Percentiles rank a stretch among this genome's conserved stretches.
Conservation (phyloP, 805 yeast species). For the Candida chauliodis region DNA sequence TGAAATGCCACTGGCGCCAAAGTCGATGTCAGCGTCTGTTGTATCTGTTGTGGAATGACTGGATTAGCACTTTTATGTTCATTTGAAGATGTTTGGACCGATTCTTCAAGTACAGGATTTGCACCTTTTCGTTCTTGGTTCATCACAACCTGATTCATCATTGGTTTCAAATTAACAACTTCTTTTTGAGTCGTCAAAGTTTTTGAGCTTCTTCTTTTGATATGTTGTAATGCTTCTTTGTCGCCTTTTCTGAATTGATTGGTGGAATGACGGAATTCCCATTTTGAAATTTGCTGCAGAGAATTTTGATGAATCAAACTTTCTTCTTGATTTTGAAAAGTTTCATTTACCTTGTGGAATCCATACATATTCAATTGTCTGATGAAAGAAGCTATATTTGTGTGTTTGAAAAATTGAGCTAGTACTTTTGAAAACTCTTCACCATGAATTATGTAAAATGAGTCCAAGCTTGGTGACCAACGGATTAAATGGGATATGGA, state of each 20-base stretch:
- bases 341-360: slow-evolving; percentile 42
- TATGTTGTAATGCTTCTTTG: slow-evolving; percentile 63
- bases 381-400: slow-evolving; percentile 42
- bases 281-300: slow-evolving; percentile 20
- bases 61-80: slow-evolving; percentile 10
- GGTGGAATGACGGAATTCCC: slow-evolving; percentile 90
- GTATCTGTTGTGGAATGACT: slow-evolving; percentile 6
- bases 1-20: slow-evolving; percentile 9
- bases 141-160: neutral
- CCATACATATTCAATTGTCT: slow-evolving; percentile 46
- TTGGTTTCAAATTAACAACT: slow-evolving; percentile 31
- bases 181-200: slow-evolving; percentile 37
- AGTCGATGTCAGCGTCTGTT: slow-evolving; percentile 1
- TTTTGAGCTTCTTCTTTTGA: slow-evolving; percentile 68
- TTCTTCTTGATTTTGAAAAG: slow-evolving; percentile 24
- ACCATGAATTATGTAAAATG: slow-evolving; percentile 78
- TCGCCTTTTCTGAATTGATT: slow-evolving; percentile 81
- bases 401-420: slow-evolving; percentile 48
- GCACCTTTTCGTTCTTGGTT: neutral
- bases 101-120: neutral
- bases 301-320: slow-evolving; percentile 5
- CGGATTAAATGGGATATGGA: slow-evolving; percentile 71
- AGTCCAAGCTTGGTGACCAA: slow-evolving; percentile 72
- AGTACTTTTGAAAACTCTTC: slow-evolving; percentile 82
- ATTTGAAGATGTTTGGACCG: slow-evolving; percentile 6